Conservation (phyloP, 495 filamentous ascomycete species). For the Wilcoxina mikolae region DNA sequence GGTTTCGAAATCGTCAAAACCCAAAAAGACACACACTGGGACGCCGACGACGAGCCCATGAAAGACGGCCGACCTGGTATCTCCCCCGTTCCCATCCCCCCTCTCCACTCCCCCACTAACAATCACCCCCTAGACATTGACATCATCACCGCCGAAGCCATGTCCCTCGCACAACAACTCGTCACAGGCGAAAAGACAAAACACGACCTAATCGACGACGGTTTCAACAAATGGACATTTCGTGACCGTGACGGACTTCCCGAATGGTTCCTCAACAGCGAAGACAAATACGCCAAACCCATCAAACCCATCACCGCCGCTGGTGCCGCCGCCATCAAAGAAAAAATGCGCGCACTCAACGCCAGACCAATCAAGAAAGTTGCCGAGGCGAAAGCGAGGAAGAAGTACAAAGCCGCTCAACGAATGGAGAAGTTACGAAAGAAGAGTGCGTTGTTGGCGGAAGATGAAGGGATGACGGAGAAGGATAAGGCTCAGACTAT, state of each 20-base stretch:
- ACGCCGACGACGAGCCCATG: slow-evolving; percentile 49
- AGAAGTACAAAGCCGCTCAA: slow-evolving; percentile 90
- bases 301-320: slow-evolving; percentile 80
- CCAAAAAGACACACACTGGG: slow-evolving; percentile 48
- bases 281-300: slow-evolving; percentile 63
- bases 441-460: slow-evolving; percentile 74
- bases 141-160: slow-evolving; percentile 96
- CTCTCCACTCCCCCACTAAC: slow-evolving; percentile 16
- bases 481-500: slow-evolving; percentile 86
- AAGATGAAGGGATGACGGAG: slow-evolving; percentile 83
- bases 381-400: slow-evolving; percentile 81
- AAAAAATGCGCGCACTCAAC: slow-evolving; percentile 85
- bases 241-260: slow-evolving; percentile 85
- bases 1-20: slow-evolving; percentile 43
- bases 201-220: slow-evolving; percentile 68
- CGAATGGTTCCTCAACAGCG: slow-evolving; percentile 96
- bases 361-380: slow-evolving; percentile 99
- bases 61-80: slow-evolving; percentile 56
- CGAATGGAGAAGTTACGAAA: slow-evolving; percentile 83
- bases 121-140: slow-evolving; percentile 62
- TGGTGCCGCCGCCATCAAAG: slow-evolving; percentile 82
- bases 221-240: slow-evolving; percentile 83
- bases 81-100: slow-evolving; percentile 13
- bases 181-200: slow-evolving; percentile 69
- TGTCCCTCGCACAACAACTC: slow-evolving; percentile 90